Evolutionary conservation across 805 yeast genomes (phyloP).

Genomic region (Sugiyamaella floridensis): DNA sequence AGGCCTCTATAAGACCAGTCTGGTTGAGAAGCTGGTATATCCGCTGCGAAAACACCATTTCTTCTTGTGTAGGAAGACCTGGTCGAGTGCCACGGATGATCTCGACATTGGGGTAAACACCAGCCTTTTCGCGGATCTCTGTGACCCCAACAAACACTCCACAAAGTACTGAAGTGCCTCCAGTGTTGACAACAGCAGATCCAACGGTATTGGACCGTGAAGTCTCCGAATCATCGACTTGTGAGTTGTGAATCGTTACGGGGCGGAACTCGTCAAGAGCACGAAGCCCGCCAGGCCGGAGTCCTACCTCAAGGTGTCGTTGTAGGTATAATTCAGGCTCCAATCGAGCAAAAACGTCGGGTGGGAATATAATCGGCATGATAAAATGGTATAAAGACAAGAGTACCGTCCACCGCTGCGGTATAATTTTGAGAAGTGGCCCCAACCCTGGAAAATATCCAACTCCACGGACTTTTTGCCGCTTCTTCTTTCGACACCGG

Average conservation of each 20-base stretch:
- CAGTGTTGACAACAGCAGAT: conserved; percentile 60
- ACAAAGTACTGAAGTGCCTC: conserved; percentile 67
- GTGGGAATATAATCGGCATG: conserved; percentile 55
- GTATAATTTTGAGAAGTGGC: not conserved
- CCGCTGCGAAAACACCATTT: conserved; percentile 37
- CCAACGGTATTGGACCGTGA: conserved; percentile 42
- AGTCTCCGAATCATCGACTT: not conserved
- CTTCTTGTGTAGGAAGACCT: conserved; percentile 23
- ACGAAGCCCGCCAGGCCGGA: conserved; percentile 61
- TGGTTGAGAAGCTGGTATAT: conserved; percentile 54
- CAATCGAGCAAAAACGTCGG: conserved; percentile 72
- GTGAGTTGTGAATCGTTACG: conserved; percentile 32
- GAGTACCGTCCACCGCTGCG: too few species aligned
- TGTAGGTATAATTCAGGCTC: conserved; percentile 81
- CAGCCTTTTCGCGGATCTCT: conserved; percentile 13
- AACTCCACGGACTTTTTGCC: not conserved
- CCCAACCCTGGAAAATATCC: not conserved
- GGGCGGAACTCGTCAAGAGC: conserved; percentile 65
- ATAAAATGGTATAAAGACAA: not conserved
- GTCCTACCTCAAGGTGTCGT: conserved; percentile 65
- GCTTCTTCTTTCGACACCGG: not conserved
- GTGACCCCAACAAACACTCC: conserved; percentile 20
- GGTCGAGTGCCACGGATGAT: conserved; percentile 31
- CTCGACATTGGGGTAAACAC: conserved; percentile 22
- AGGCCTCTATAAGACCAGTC: conserved; percentile 40